A percentile compares a stretch with the other conserved stretches of the same genome.
Conservation (phyloP, 2,329 filamentous ascomycete genomes). For the Colletotrichum graminicola region DNA sequence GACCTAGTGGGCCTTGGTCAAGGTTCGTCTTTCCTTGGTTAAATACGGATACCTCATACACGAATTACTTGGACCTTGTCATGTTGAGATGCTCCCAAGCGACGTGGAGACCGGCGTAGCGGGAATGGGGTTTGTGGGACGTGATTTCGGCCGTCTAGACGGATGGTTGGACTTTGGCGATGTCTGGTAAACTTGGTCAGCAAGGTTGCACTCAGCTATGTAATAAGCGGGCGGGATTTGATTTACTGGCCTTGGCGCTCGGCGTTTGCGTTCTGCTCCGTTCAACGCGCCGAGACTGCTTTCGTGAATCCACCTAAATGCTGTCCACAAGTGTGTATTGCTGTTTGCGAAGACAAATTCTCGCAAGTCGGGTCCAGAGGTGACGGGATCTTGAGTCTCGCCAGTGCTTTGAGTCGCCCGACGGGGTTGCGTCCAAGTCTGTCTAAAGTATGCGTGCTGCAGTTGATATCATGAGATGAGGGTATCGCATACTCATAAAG, state of each 20-base stretch:
- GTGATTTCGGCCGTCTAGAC: neutral
- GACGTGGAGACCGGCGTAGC: conserved; percentile 14
- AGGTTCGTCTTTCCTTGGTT: neutral
- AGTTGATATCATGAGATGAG: neutral
- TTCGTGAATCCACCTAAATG: neutral
- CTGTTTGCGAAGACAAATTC: neutral
- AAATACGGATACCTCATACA: conserved; percentile 35
- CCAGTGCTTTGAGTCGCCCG: neutral
- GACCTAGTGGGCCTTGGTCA: neutral
- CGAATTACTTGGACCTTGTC: neutral
- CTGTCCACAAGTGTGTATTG: neutral
- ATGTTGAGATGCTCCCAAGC: neutral
- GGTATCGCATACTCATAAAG: neutral
- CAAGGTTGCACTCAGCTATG: neutral
- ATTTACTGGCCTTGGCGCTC: conserved; percentile 1
- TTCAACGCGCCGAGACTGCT: neutral
- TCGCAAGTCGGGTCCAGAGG: neutral
- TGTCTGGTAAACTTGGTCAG: neutral
- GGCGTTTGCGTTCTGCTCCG: neutral
- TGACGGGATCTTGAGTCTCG: neutral
- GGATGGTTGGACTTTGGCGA: neutral
- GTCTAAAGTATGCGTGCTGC: neutral
- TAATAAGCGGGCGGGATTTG: neutral
- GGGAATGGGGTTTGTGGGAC: too few species aligned
- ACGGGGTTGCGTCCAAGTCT: neutral